A percentile compares a stretch with the other conserved stretches of the same genome.
phyloP scores from a whole-genome alignment of 768 basidiomycete species.

The Cytidiella melzeri region DNA sequence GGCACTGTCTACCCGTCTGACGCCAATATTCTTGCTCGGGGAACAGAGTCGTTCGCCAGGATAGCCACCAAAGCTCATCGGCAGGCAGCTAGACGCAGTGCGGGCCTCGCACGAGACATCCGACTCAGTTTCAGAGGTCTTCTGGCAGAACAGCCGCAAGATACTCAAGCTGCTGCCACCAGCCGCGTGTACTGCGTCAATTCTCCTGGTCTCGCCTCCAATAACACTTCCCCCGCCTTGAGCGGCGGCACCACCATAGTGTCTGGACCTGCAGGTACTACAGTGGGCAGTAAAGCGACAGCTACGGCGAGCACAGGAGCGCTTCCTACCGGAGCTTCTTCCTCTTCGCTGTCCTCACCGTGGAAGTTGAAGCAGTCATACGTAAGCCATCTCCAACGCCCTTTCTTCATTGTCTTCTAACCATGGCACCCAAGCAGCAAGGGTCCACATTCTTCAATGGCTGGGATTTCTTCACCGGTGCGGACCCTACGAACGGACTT shows the following conservation, averaged over 20 bases:
- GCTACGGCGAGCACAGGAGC: slow-evolving; percentile 7
- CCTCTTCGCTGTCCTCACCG: slow-evolving; percentile 16
- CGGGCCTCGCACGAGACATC: slow-evolving; percentile 60
- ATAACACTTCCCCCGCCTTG: background rate
- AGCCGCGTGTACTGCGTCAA: slow-evolving; percentile 32
- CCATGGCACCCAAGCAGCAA: slow-evolving; percentile 30
- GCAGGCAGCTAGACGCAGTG: slow-evolving; percentile 51
- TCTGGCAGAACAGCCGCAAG: slow-evolving; percentile 26
- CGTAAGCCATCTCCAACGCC: slow-evolving; percentile 31
- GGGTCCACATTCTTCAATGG: slow-evolving; percentile 77
- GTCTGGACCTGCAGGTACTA: background rate
- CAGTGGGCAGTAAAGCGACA: background rate
- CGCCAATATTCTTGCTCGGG: slow-evolving; percentile 18
- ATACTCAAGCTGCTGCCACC: slow-evolving; percentile 8
- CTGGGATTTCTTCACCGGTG: slow-evolving; percentile 63
- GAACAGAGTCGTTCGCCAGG: slow-evolving; percentile 33
- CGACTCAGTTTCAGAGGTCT: slow-evolving; percentile 57
- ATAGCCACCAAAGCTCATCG: slow-evolving; percentile 44
- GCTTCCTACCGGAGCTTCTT: background rate
- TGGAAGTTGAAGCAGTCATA: slow-evolving; percentile 53
- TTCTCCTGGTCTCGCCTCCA: slow-evolving; percentile 12
- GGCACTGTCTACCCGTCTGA: slow-evolving; percentile 24
- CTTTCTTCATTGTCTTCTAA: slow-evolving; percentile 10
- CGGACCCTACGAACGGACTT: slow-evolving; percentile 73
- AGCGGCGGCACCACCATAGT: background rate